Evolutionary conservation across 2,329 filamentous ascomycete genomes (phyloP).

Genomic region (Alternaria longipes): DNA sequence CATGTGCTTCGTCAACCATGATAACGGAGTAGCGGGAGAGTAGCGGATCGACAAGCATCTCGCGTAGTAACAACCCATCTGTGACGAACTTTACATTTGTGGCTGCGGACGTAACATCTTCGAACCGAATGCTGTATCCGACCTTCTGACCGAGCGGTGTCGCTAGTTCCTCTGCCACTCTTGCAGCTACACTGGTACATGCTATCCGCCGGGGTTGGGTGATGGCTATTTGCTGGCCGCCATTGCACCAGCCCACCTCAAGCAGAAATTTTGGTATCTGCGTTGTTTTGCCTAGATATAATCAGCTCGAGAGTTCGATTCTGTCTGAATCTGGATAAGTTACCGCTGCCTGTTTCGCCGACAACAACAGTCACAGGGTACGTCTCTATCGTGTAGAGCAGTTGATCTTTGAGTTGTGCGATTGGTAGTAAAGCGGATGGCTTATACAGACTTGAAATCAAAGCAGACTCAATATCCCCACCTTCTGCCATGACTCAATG

Average conservation of each 20-base stretch:
- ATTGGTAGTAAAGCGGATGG: slow-evolving; percentile 86
- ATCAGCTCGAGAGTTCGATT: neutral
- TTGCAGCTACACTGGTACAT: slow-evolving; percentile 55
- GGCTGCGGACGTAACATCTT: slow-evolving; percentile 85
- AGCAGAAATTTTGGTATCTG: slow-evolving; percentile 94
- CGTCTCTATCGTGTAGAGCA: slow-evolving; percentile 88
- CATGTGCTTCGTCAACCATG: slow-evolving; percentile 98
- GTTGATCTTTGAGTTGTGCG: slow-evolving; percentile 77
- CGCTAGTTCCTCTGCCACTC: slow-evolving; percentile 80
- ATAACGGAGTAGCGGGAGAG: slow-evolving; percentile 92
- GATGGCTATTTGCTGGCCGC: slow-evolving; percentile 84
- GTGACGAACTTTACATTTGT: slow-evolving; percentile 96
- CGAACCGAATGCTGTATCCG: slow-evolving; percentile 90
- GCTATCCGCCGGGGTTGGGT: slow-evolving; percentile 67
- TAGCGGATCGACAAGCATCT: slow-evolving; percentile 91
- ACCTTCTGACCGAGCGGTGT: slow-evolving; percentile 85
- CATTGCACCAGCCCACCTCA: slow-evolving; percentile 84
- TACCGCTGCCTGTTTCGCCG: slow-evolving; percentile 83
- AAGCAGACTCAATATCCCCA: slow-evolving; percentile 55
- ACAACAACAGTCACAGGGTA: slow-evolving; percentile 87
- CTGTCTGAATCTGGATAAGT: neutral
- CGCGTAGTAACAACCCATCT: slow-evolving; percentile 87
- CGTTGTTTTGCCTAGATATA: slow-evolving; percentile 79
- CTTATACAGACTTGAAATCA: slow-evolving; percentile 86
- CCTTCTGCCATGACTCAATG: slow-evolving; percentile 41